These are phyloP conservation scores for Pleoardoris graminearum DNA, from an alignment of 2,329 filamentous ascomycete species.

Conservation along the genomic window DNA sequence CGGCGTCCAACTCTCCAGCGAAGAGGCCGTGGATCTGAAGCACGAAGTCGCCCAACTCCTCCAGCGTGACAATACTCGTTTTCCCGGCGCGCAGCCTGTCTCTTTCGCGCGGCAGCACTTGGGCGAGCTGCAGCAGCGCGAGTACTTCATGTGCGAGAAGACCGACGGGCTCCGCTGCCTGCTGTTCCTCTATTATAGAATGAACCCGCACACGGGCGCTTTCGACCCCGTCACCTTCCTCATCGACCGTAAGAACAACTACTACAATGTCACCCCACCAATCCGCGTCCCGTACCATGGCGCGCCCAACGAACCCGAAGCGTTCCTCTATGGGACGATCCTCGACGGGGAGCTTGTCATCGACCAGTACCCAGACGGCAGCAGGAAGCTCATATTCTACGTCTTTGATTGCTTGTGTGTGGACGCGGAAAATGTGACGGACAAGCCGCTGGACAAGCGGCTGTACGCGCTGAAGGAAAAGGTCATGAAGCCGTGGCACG, in stretches of 20 bases:
- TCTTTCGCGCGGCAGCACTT: slow-evolving; percentile 85
- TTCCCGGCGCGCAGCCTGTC: slow-evolving; percentile 92
- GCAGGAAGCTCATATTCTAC: slow-evolving; percentile 73
- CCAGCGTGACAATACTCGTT: slow-evolving; percentile 66
- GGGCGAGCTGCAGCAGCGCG: slow-evolving; percentile 75
- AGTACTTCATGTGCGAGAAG: slow-evolving; percentile 99
- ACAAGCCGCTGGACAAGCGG: slow-evolving; percentile 82
- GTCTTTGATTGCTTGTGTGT: slow-evolving; percentile 92
- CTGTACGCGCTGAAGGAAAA: slow-evolving; percentile 82
- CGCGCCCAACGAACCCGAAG: slow-evolving; percentile 56
- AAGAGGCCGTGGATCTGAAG: slow-evolving; percentile 57
- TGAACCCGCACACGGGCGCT: slow-evolving; percentile 54
- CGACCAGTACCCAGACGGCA: slow-evolving; percentile 68
- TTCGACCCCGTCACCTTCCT: slow-evolving; percentile 70
- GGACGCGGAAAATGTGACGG: slow-evolving; percentile 74
- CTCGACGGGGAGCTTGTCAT: slow-evolving; percentile 93
- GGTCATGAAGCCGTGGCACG: slow-evolving; percentile 71
- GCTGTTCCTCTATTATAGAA: slow-evolving; percentile 79
- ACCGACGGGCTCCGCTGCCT: slow-evolving; percentile 95
- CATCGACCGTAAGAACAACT: slow-evolving; percentile 97
- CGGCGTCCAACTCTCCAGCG: slow-evolving; percentile 29
- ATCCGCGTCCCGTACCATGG: slow-evolving; percentile 80
- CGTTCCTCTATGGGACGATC: slow-evolving; percentile 78
- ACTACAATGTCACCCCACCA: slow-evolving; percentile 75
- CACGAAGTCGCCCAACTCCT: slow-evolving; percentile 75